Conservation (phyloP, 2,329 filamentous ascomycete genomes). For the Colletotrichum sansevieriae region DNA sequence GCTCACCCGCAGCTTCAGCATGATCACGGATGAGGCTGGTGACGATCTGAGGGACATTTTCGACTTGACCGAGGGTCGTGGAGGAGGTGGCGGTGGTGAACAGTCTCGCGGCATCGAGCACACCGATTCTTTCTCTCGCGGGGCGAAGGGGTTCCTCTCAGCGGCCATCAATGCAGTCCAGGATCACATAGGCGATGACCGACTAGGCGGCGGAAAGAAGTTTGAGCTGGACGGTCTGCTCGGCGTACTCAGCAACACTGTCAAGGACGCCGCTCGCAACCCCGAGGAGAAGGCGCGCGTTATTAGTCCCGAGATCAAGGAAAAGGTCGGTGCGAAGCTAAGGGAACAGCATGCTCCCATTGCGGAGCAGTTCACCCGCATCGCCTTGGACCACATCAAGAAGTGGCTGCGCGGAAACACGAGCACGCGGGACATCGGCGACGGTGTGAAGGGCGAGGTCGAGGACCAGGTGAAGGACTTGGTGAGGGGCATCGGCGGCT, state of each 20-base stretch:
- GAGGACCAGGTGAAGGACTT: conserved; percentile 59
- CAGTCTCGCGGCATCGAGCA: conserved; percentile 45
- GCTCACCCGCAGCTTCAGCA: conserved; percentile 56
- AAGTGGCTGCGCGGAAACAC: conserved; percentile 59
- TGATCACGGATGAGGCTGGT: conserved; percentile 55
- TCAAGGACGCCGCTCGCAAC: conserved; percentile 59
- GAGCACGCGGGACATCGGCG: conserved; percentile 56
- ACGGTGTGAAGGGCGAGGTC: conserved; percentile 59
- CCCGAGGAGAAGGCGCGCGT: conserved; percentile 60
- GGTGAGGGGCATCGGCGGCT: conserved; percentile 57
- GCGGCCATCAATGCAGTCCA: conserved; percentile 57
- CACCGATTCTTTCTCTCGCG: conserved; percentile 46
- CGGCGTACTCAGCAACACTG: conserved; percentile 56
- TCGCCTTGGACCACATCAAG: conserved; percentile 62
- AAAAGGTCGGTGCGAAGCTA: conserved; percentile 56
- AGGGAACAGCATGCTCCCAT: conserved; percentile 57
- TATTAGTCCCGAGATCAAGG: conserved; percentile 62
- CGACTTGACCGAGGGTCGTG: conserved; percentile 54
- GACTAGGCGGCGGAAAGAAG: conserved; percentile 47
- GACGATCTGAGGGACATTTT: conserved; percentile 61
- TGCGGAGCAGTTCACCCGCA: conserved; percentile 60
- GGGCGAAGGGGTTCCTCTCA: conserved; percentile 55
- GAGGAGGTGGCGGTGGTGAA: conserved; percentile 40
- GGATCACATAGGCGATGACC: conserved; percentile 53
- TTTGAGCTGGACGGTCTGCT: conserved; percentile 59